These are phyloP conservation scores for Fusarium domesticum DNA, from an alignment of 2,329 filamentous ascomycete species.

Conservation along the genomic window DNA sequence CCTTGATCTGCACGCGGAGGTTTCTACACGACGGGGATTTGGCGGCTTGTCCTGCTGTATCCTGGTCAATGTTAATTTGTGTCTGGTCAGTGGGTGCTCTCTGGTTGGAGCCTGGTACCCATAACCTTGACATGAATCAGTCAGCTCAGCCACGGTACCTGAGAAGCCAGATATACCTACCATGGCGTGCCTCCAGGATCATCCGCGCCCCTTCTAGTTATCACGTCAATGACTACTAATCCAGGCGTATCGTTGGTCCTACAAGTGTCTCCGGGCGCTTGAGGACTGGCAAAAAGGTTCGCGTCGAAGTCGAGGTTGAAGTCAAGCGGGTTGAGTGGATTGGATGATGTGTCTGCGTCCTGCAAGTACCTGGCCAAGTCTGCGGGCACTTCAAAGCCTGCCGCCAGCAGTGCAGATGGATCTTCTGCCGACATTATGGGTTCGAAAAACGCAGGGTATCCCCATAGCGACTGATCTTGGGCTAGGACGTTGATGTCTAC, in stretches of 20 bases:
- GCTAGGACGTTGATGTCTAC: background rate
- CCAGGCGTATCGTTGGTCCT: background rate
- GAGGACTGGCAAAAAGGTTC: background rate
- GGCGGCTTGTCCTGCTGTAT: background rate
- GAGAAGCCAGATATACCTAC: background rate
- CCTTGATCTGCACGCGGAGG: background rate
- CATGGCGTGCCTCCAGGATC: background rate
- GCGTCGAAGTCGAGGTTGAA: background rate
- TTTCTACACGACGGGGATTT: background rate
- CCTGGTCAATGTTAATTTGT: background rate
- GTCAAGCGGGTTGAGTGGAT: background rate
- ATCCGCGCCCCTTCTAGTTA: background rate
- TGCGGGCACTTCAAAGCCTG: background rate
- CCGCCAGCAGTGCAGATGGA: background rate
- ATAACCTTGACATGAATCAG: background rate
- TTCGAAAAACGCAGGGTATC: background rate
- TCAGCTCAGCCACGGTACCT: background rate
- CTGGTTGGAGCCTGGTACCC: background rate
- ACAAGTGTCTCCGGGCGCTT: background rate
- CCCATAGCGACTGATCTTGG: background rate
- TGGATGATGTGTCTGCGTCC: background rate
- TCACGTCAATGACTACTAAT: background rate
- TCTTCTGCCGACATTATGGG: background rate
- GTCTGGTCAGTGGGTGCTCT: background rate
- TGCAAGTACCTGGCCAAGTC: background rate